A percentile compares a stretch with the other conserved stretches of the same genome.
These are phyloP conservation scores for Boletus barrowsii DNA, from an alignment of 768 basidiomycete species.

Conservation along the genomic window DNA sequence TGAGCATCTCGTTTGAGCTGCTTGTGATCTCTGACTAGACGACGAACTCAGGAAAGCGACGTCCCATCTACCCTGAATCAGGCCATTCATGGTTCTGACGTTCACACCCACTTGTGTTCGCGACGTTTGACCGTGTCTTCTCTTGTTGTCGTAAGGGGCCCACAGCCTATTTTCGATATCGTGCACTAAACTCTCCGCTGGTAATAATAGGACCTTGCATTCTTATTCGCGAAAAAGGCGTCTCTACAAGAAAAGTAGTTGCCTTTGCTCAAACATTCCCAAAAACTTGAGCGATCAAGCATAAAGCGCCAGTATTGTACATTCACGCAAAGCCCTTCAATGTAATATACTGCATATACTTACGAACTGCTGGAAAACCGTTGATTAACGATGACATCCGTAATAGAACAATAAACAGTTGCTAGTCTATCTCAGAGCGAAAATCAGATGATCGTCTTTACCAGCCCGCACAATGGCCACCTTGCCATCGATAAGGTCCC, in stretches of 20 bases:
- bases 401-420: not conserved
- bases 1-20: not conserved
- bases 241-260: not conserved
- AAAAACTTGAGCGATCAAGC: not conserved
- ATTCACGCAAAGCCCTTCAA: not conserved
- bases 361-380: not conserved
- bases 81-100: constrained; percentile 3
- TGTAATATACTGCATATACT: constrained; percentile 14
- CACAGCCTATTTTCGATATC: not conserved
- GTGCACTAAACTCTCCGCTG: constrained; percentile 1
- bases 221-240: constrained; percentile 6
- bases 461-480: constrained; percentile 71
- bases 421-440: constrained; percentile 36
- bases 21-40: not conserved
- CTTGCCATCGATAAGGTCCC: constrained; percentile 56
- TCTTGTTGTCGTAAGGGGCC: constrained; percentile 22
- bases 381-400: not conserved
- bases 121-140: constrained; percentile 18
- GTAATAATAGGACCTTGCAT: constrained; percentile 24
- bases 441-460: constrained; percentile 64
- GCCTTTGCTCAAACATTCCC: not conserved
- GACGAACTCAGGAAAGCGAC: constrained; percentile 9
- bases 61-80: not conserved
- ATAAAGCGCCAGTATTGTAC: not conserved
- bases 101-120: not conserved